Percentiles rank a stretch among this genome's conserved stretches.
These are phyloP conservation scores for Kandelia obovata DNA, from an alignment of 345 rosid species.

Conservation along the genomic window DNA sequence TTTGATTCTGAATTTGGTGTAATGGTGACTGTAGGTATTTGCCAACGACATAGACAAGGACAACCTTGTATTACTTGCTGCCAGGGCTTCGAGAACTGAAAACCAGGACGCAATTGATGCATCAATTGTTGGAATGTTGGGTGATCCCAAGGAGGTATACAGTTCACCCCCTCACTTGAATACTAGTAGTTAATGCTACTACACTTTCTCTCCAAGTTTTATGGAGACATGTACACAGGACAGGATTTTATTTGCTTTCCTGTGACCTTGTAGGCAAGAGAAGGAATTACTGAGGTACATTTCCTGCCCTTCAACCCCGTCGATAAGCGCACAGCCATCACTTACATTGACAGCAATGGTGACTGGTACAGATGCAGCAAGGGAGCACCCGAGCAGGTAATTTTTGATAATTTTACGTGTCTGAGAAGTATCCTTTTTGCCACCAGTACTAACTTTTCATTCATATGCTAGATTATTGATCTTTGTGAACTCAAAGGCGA, in stretches of 20 bases:
- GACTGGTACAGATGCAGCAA: conserved; percentile 85
- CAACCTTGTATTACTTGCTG: conserved; percentile 55
- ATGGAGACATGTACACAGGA: neutral
- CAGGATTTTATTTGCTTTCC: neutral
- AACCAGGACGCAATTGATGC: conserved; percentile 98
- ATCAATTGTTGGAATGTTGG: conserved; percentile 81
- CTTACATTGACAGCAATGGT: conserved; percentile 61
- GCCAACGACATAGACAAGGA: conserved; percentile 42
- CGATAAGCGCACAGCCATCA: conserved; percentile 90
- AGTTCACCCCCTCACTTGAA: neutral
- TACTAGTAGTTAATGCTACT: neutral
- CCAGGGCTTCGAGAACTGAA: conserved; percentile 86
- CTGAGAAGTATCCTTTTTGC: neutral
- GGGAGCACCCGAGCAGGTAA: conserved; percentile 94
- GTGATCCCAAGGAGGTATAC: conserved; percentile 69
- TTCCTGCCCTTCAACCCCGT: conserved; percentile 95
- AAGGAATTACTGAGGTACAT: conserved; percentile 79
- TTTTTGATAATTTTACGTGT: neutral
- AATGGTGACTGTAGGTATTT: conserved; percentile 47
- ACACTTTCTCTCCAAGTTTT: neutral
- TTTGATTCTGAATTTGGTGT: neutral
- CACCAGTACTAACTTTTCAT: neutral
- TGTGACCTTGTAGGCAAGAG: conserved; percentile 57
- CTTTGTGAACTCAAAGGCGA: conserved; percentile 69
- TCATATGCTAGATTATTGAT: conserved; percentile 53